A percentile compares a stretch with the other conserved stretches of the same genome.
Evolutionary conservation across 2,329 filamentous ascomycete species (phyloP).

Genomic region (Cadophora sp.): DNA sequence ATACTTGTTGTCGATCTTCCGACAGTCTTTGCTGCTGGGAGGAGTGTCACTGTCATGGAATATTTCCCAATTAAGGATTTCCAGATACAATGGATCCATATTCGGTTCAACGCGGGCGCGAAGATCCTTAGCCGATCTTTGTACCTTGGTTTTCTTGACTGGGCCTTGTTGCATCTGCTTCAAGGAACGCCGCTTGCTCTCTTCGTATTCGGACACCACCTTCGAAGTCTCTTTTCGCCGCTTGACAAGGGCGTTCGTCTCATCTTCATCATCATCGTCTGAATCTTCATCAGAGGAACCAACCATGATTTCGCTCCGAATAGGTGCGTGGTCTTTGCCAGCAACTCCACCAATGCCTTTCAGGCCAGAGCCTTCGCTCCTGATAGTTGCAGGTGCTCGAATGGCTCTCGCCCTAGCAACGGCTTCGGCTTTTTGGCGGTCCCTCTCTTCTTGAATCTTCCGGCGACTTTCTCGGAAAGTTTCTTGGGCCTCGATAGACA

Average conservation of each 20-base stretch:
- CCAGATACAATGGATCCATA: slow-evolving; percentile 82
- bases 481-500: slow-evolving; percentile 45
- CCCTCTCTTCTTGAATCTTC: slow-evolving; percentile 76
- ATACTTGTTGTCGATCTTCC: slow-evolving; percentile 80
- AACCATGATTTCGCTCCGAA: slow-evolving; percentile 90
- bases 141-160: slow-evolving; percentile 81
- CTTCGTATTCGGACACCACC: slow-evolving; percentile 51
- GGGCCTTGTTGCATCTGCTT: slow-evolving; percentile 67
- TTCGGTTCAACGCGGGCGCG: slow-evolving; percentile 90
- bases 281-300: slow-evolving; percentile 76
- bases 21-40: slow-evolving; percentile 76
- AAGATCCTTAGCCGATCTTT: slow-evolving; percentile 90
- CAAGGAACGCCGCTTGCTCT: slow-evolving; percentile 54
- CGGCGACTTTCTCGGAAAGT: slow-evolving; percentile 77
- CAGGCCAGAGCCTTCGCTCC: slow-evolving; percentile 80
- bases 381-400: slow-evolving; percentile 60
- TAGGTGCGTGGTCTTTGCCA: slow-evolving; percentile 78
- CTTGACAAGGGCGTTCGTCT: slow-evolving; percentile 52
- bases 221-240: slow-evolving; percentile 50
- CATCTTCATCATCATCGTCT: slow-evolving; percentile 72
- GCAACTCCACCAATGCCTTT: slow-evolving; percentile 72
- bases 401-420: slow-evolving; percentile 73
- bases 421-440: slow-evolving; percentile 73
- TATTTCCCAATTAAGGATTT: slow-evolving; percentile 92
- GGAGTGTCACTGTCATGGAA: slow-evolving; percentile 90